A percentile compares a stretch with the other conserved stretches of the same genome.
These are phyloP conservation scores for Rickenella mellea DNA, from an alignment of 768 basidiomycete genomes.

Conservation along the genomic window DNA sequence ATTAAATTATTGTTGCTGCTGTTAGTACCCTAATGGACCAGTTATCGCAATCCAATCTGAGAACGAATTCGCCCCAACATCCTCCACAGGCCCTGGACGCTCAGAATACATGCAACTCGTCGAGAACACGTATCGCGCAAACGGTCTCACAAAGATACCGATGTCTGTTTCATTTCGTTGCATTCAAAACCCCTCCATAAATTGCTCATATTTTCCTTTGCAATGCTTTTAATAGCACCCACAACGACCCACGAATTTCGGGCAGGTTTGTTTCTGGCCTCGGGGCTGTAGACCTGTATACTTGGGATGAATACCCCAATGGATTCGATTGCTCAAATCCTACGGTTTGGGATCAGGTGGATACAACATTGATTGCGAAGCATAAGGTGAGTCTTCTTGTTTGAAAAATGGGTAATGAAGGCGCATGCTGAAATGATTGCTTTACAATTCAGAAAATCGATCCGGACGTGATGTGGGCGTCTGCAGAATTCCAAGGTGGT, in stretches of 20 bases:
- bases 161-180: conserved; percentile 7
- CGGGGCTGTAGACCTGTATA: conserved; percentile 14
- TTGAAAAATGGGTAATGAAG: too few relatives aligned
- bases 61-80: conserved; percentile 12
- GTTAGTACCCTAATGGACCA: conserved; percentile 15
- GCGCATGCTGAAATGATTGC: conserved; percentile 4
- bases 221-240: conserved; percentile 10
- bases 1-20: not conserved
- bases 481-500: conserved; percentile 15
- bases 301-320: conserved; percentile 15
- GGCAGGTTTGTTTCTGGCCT: conserved; percentile 12
- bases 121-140: conserved; percentile 11
- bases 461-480: conserved; percentile 11
- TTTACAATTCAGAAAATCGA: conserved; percentile 6
- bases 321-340: conserved; percentile 14
- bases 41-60: conserved; percentile 15
- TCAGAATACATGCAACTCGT: conserved; percentile 14
- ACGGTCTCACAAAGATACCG: conserved; percentile 13
- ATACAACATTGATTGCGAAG: conserved; percentile 4
- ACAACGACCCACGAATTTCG: conserved; percentile 11
- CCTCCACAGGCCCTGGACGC: conserved; percentile 9
- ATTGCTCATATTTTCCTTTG: not conserved
- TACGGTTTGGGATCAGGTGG: conserved; percentile 7
- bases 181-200: not conserved
- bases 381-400: conserved; percentile 12